Evolutionary conservation across 2,329 filamentous ascomycete species (phyloP).

Genomic region (Chrysoporthe austroafricana): DNA sequence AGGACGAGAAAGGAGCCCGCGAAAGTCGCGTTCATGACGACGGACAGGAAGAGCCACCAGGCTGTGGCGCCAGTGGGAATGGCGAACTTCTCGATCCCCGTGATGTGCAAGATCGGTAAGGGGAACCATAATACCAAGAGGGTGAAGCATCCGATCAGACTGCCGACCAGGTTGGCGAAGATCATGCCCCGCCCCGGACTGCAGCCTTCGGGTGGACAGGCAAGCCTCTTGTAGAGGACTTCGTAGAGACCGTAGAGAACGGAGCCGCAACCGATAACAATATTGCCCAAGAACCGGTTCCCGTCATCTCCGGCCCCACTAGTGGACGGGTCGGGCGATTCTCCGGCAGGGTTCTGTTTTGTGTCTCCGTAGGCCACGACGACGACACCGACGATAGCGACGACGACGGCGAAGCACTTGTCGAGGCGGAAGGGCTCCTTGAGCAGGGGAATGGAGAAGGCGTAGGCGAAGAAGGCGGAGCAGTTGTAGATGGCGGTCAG

Average conservation of each 20-base stretch:
- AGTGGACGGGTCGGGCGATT: background rate
- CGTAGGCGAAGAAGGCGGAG: slow-evolving; percentile 97
- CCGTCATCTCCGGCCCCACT: slow-evolving; percentile 42
- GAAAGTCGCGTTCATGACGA: slow-evolving; percentile 87
- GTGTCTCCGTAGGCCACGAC: slow-evolving; percentile 93
- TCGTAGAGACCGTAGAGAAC: slow-evolving; percentile 97
- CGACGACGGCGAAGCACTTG: slow-evolving; percentile 83
- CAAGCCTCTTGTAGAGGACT: slow-evolving; percentile 90
- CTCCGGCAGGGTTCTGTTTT: slow-evolving; percentile 44
- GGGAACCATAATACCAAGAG: slow-evolving; percentile 89
- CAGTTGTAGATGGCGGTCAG: slow-evolving; percentile 99
- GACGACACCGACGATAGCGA: slow-evolving; percentile 88
- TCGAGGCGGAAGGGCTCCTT: slow-evolving; percentile 81
- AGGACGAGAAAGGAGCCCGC: slow-evolving; percentile 91
- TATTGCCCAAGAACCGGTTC: slow-evolving; percentile 77
- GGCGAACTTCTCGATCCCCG: slow-evolving; percentile 81
- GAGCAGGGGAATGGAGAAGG: slow-evolving; percentile 88
- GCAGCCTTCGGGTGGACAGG: slow-evolving; percentile 89
- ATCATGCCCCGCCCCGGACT: slow-evolving; percentile 88
- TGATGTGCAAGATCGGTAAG: slow-evolving; percentile 78
- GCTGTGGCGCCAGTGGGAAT: slow-evolving; percentile 78
- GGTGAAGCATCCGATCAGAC: slow-evolving; percentile 85
- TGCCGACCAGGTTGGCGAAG: slow-evolving; percentile 92
- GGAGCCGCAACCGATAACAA: slow-evolving; percentile 88
- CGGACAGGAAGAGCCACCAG: slow-evolving; percentile 77